Evolutionary conservation across 495 filamentous ascomycete genomes (phyloP), one percentile per base, ranked within the genome.

Genomic region (Penicillium steckii): DNA sequence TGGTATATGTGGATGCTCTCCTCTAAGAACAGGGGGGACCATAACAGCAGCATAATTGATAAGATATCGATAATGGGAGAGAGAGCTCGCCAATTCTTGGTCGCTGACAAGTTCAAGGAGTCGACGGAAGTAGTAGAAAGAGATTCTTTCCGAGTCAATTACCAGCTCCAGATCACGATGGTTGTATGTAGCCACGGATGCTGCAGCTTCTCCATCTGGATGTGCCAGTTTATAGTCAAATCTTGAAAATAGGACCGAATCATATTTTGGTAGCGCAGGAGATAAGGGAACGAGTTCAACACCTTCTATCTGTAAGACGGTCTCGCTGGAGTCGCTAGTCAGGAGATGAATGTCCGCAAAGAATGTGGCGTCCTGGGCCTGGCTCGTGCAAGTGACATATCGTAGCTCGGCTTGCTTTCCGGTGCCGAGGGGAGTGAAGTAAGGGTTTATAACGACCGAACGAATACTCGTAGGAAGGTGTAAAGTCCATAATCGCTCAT

Each of bases 401-500:
- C 12, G 27, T 12, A 29, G 12, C 6, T 5, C 12, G 12, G 5
- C 27, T 12, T 29, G 27, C 12, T 29, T 29, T 5, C 27, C 27
- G 12, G 5, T 12, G 27, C 27, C 27, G 6, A 29, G 27, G 6
- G 27, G 12, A 5, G 27, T 29, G 27, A 29, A 29, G 27, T 29
- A 29, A 6, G 27, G 27, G 17, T 50, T 50, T 27, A 50, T 50
- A 8, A 35, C 42, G 12, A 50, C 42, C 17, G 13, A 17, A 2
- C 15, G 2, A 27, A 50, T 25, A 13, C 18, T 24, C 19, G 27
- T 23, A 8, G 50, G 50, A 6, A 53, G 29, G 24, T 53, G 50
- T 8, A 53, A 30, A 26, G 42, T 22, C 25, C 44, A 40, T 12
- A 53, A 18, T 15, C 29, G 43, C 17, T n/a, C 29, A 29, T 53